Evolutionary conservation across 345 rosid species (phyloP).

Genomic region (Dipteronia dyeriana): DNA sequence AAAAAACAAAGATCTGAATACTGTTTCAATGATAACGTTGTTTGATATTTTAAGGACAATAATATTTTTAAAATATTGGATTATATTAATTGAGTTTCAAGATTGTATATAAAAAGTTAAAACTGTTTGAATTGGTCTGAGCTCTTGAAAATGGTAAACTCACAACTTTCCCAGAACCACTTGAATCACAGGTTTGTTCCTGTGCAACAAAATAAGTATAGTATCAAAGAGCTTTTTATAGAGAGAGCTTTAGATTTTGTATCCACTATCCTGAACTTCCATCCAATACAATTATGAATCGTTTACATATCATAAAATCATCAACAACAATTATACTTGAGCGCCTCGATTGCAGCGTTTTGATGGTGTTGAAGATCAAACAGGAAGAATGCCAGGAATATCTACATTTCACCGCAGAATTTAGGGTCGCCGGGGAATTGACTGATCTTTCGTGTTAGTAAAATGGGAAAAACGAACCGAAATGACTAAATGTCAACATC

Average conservation of each 20-base stretch:
- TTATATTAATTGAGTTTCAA: too few species aligned
- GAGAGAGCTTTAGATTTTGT: not conserved
- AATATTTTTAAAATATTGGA: too few species aligned
- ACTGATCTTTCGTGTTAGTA: conserved; percentile 9
- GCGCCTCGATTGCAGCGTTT: not conserved
- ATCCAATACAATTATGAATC: conserved; percentile 17
- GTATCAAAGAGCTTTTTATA: not conserved
- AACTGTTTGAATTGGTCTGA: not conserved
- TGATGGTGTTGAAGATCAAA: conserved; percentile 11
- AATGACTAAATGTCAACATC: conserved; percentile 46
- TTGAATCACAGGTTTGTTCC: not conserved
- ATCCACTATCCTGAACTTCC: not conserved
- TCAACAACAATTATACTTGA: not conserved
- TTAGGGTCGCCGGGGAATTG: not conserved
- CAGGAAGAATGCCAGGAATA: conserved; percentile 14
- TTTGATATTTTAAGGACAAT: too few species aligned
- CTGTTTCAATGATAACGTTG: too few species aligned
- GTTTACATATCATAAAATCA: conserved; percentile 13
- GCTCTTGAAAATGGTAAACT: not conserved
- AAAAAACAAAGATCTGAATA: too few species aligned
- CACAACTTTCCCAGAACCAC: not conserved
- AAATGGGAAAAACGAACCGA: not conserved
- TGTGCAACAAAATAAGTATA: not conserved
- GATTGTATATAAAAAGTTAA: too few species aligned
- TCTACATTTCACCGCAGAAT: conserved; percentile 3